A percentile compares a stretch with the other conserved stretches of the same genome.
phyloP scores from a whole-genome alignment of 2,329 filamentous ascomycete species.

The Clarireedia sp. region DNA sequence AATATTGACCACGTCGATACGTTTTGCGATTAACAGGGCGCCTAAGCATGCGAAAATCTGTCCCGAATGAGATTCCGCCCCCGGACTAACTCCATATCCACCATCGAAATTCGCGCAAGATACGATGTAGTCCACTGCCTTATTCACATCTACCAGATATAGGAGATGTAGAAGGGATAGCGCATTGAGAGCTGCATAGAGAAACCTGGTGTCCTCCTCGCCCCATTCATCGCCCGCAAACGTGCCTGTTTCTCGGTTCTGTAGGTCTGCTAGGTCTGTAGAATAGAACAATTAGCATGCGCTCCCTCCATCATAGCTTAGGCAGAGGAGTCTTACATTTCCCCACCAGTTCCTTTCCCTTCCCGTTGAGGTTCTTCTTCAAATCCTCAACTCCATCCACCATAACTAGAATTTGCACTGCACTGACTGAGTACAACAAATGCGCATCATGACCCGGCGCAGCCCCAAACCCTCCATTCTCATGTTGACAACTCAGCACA shows the following conservation, averaged over 20 bases:
- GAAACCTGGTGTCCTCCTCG: slow-evolving; percentile 88
- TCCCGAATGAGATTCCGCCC: slow-evolving; percentile 88
- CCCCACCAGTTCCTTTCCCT: slow-evolving; percentile 63
- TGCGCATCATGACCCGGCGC: slow-evolving; percentile 92
- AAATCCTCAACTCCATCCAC: slow-evolving; percentile 79
- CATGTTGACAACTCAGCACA: slow-evolving; percentile 88
- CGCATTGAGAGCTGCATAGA: slow-evolving; percentile 84
- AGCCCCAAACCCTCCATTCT: slow-evolving; percentile 85
- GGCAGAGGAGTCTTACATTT: slow-evolving; percentile 53
- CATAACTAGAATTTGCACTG: slow-evolving; percentile 84
- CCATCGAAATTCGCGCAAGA: slow-evolving; percentile 91
- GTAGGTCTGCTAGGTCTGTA: slow-evolving; percentile 69
- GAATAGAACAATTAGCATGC: not conserved
- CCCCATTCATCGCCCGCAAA: slow-evolving; percentile 96
- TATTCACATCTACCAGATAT: slow-evolving; percentile 66
- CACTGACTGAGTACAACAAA: slow-evolving; percentile 92
- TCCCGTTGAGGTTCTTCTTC: slow-evolving; percentile 46
- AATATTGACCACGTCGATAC: slow-evolving; percentile 72
- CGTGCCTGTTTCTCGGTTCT: slow-evolving; percentile 73
- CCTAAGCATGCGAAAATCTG: slow-evolving; percentile 94
- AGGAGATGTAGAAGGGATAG: slow-evolving; percentile 75
- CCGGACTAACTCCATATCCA: slow-evolving; percentile 81
- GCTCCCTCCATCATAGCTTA: not conserved
- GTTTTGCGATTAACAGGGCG: slow-evolving; percentile 73
- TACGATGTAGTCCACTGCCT: slow-evolving; percentile 70